These are phyloP conservation scores for Penicillium atrosanguineum DNA, from an alignment of 495 filamentous ascomycete species.

Conservation along the genomic window DNA sequence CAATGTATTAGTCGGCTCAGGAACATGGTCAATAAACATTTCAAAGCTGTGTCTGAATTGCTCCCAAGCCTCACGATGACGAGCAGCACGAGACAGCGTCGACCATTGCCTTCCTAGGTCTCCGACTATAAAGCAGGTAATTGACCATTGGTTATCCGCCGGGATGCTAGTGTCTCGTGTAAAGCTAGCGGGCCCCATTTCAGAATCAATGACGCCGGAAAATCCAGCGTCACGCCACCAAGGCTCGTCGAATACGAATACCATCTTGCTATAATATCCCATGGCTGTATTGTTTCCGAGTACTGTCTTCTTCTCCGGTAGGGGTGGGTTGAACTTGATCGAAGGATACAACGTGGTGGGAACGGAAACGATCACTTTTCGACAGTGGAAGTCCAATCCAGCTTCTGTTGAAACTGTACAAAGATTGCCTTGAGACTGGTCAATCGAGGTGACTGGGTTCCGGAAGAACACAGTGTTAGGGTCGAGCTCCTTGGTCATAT, in stretches of 20 bases:
- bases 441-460: slow-evolving; percentile 12
- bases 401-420: slow-evolving; percentile 11
- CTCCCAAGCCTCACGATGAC: slow-evolving; percentile 5
- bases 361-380: slow-evolving; percentile 37
- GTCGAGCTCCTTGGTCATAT: slow-evolving; percentile 17
- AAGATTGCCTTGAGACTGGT: slow-evolving; percentile 5
- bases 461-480: background rate
- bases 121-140: slow-evolving; percentile 41
- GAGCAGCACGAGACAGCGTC: slow-evolving; percentile 10
- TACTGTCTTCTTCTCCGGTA: slow-evolving; percentile 22
- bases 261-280: slow-evolving; percentile 38
- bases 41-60: slow-evolving; percentile 14
- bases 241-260: slow-evolving; percentile 35
- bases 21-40: slow-evolving; percentile 1
- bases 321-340: slow-evolving; percentile 32
- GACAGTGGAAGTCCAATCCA: slow-evolving; percentile 12
- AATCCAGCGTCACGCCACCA: slow-evolving; percentile 39
- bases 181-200: slow-evolving; percentile 31
- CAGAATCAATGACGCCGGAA: slow-evolving; percentile 27
- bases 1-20: slow-evolving; percentile 14
- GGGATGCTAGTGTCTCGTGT: slow-evolving; percentile 35
- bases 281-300: slow-evolving; percentile 15
- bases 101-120: slow-evolving; percentile 28
- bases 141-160: slow-evolving; percentile 29
- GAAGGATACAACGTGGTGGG: slow-evolving; percentile 32